A percentile compares a stretch with the other conserved stretches of the same genome.
These are phyloP conservation scores for Pisolithus albus DNA, from an alignment of 768 basidiomycete genomes.

Conservation along the genomic window DNA sequence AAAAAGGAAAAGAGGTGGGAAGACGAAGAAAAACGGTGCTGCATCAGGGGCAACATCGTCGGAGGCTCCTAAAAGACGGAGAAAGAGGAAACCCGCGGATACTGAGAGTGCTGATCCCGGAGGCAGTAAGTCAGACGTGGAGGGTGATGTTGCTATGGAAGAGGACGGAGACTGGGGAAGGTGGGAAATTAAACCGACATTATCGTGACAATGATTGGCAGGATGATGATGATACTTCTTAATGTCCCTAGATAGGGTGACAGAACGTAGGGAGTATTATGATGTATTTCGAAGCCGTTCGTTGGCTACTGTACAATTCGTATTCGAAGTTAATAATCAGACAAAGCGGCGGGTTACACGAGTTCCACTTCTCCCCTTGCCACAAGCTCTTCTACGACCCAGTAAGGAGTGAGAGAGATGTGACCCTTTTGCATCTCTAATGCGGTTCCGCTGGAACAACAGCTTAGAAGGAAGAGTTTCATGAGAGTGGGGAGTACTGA, in stretches of 20 bases:
- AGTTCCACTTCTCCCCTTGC: constrained; percentile 69
- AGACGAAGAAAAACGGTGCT: constrained; percentile 43
- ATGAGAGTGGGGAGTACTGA: constrained; percentile 28
- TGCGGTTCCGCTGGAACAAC: constrained; percentile 49
- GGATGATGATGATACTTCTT: constrained; percentile 37
- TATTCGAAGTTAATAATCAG: constrained; percentile 4
- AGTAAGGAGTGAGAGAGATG: constrained; percentile 74
- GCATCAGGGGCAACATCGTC: constrained; percentile 24
- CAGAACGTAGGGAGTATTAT: neutral
- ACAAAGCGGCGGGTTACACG: constrained; percentile 41
- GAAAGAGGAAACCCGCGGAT: constrained; percentile 41
- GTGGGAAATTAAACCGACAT: constrained; percentile 31
- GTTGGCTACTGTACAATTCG: constrained; percentile 8
- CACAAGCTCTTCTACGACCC: constrained; percentile 68
- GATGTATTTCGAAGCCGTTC: neutral
- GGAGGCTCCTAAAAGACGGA: constrained; percentile 37
- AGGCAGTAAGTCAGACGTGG: constrained; percentile 31
- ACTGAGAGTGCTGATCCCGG: constrained; percentile 30
- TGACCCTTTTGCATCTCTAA: constrained; percentile 75
- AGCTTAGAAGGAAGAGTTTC: neutral
- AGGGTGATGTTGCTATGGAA: constrained; percentile 30
- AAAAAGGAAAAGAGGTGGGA: constrained; percentile 53
- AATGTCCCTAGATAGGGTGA: constrained; percentile 28
- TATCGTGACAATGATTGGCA: constrained; percentile 41
- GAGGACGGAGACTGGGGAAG: constrained; percentile 41